Evolutionary conservation across 2,329 filamentous ascomycete species (phyloP).

Genomic region (Aspergillus floridensis): DNA sequence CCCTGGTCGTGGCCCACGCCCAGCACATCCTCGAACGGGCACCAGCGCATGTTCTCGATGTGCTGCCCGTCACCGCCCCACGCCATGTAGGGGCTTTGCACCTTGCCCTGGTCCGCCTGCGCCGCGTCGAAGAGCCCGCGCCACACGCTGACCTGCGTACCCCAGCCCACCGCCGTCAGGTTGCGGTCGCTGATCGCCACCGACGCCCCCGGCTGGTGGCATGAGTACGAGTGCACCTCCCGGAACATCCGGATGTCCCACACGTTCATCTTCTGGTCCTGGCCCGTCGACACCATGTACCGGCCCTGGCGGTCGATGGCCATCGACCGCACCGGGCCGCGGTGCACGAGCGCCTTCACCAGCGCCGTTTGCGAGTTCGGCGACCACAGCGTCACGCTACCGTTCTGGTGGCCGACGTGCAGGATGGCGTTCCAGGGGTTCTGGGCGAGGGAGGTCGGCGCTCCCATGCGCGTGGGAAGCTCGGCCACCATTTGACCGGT

Average conservation of each 20-base stretch:
- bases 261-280: slow-evolving; percentile 87
- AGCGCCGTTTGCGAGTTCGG: slow-evolving; percentile 83
- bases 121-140: slow-evolving; percentile 80
- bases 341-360: slow-evolving; percentile 87
- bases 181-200: slow-evolving; percentile 86
- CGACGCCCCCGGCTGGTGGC: slow-evolving; percentile 75
- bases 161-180: slow-evolving; percentile 85
- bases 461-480: slow-evolving; percentile 77
- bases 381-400: slow-evolving; percentile 91
- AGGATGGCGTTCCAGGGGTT: slow-evolving; percentile 92
- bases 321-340: slow-evolving; percentile 80
- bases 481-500: slow-evolving; percentile 87
- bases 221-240: slow-evolving; percentile 86
- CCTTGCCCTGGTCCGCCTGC: slow-evolving; percentile 68
- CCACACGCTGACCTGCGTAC: slow-evolving; percentile 87
- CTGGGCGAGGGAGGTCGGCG: slow-evolving; percentile 77
- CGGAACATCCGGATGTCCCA: slow-evolving; percentile 96
- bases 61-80: slow-evolving; percentile 84
- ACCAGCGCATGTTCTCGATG: slow-evolving; percentile 83
- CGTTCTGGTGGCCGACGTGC: slow-evolving; percentile 92
- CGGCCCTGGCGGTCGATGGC: slow-evolving; percentile 84
- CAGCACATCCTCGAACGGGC: slow-evolving; percentile 89
- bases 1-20: slow-evolving; percentile 81
- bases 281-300: slow-evolving; percentile 93
- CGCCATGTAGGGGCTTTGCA: slow-evolving; percentile 84